Conservation (phyloP, 2,329 filamentous ascomycete species). For the Chalaropsis ovoidea region DNA sequence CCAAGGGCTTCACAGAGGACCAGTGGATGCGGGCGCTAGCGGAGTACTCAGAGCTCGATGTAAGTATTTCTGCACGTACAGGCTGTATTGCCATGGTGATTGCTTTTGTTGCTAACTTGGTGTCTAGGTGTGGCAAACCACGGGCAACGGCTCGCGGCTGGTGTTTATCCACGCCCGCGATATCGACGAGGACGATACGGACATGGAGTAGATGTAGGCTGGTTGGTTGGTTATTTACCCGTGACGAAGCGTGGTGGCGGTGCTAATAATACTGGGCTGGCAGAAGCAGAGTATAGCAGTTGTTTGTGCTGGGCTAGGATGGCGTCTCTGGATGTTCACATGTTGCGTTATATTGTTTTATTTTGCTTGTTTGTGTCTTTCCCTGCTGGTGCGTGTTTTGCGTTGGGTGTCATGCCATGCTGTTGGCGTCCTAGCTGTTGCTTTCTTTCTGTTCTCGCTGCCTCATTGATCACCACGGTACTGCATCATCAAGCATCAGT, state of each 20-base stretch:
- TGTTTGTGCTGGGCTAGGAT: background rate
- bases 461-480: background rate
- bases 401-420: background rate
- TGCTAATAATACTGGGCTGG: background rate
- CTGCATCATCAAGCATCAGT: background rate
- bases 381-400: background rate
- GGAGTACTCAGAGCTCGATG: constrained; percentile 79
- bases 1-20: constrained; percentile 92
- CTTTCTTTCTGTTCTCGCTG: background rate
- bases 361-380: background rate
- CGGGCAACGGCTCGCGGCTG: constrained; percentile 58
- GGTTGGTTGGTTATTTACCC: background rate
- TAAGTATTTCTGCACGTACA: constrained; percentile 45
- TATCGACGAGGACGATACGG: constrained; percentile 38
- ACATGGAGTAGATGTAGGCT: constrained; percentile 33
- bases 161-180: constrained; percentile 57
- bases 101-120: constrained; percentile 34
- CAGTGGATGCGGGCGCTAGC: constrained; percentile 79
- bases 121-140: constrained; percentile 64
- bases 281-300: constrained; percentile 6
- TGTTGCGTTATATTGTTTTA: constrained; percentile 10
- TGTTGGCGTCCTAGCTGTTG: background rate
- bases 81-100: background rate
- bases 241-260: background rate
- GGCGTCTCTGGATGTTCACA: constrained; percentile 18